Evolutionary conservation across 2,329 filamentous ascomycete species (phyloP), one percentile per base, ranked within the genome.

Genomic region (Trichoderma guizhouense): DNA sequence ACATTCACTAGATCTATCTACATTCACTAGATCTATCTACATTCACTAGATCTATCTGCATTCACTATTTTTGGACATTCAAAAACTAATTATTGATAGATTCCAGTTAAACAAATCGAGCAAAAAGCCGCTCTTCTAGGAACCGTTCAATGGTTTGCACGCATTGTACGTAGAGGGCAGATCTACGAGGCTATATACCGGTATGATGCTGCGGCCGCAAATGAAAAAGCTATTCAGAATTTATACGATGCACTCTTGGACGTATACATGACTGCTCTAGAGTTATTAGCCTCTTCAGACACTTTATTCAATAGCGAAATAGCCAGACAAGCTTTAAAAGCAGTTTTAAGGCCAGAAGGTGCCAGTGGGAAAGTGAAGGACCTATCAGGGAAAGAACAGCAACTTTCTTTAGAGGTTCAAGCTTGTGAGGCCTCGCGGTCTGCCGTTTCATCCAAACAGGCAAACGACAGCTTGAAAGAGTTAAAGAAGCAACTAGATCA

Each of bases 161-260:
- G 63, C 2, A 72, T 68, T 55, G 36, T 72, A 30, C 63, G 63
- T 7, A 53, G 70, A 67, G 70, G 63, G 0, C 30, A 72, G 12
- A 34, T 72, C 1, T 72, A 55, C 39, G 70, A 63, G n/a, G 14
- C 15, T 12, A 2, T 68, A 2, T 68, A n/a, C n/a, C n/a, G n/a
- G n/a, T n/a, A n/a, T n/a, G n/a, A n/a, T n/a, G n/a, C 30, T 6
- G 32, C 30, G 15, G 55, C 12, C 2, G n/a, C 43, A n/a, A 24
- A 57, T 5, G 18, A 32, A 3, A 21, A 0, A 14, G 39, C 63
- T 8, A 5, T 62, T 2, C 0, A n/a, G 7, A 47, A 24, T 12
- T 47, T 72, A 8, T 57, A 61, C 7, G 39, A 32, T 8, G 32
- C 30, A 1, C 62, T 72, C 18, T n/a, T 68, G 5, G 30, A 32